Conservation (phyloP, 768 basidiomycete species). For the Strobilomyces echinocephalus region DNA sequence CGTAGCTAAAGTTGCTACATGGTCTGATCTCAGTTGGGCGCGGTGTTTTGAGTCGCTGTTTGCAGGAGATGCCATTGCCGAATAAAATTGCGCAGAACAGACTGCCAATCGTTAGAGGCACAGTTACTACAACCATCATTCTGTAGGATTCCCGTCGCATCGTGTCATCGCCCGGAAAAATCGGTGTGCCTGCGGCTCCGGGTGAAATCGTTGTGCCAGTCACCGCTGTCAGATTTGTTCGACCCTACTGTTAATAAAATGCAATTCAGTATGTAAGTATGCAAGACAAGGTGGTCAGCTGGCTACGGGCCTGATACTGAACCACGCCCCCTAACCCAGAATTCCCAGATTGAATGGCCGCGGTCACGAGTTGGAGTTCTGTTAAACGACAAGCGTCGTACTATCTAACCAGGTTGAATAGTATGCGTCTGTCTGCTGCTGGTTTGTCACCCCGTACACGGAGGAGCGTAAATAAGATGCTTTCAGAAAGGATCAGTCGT, state of each 20-base stretch:
- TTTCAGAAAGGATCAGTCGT: too few relatives aligned
- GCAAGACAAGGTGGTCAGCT: neutral
- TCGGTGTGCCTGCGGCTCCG: conserved; percentile 25
- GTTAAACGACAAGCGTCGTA: conserved; percentile 21
- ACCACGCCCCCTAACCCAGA: conserved; percentile 30
- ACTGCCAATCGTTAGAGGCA: conserved; percentile 4
- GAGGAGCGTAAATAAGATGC: conserved; percentile 26
- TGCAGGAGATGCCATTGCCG: conserved; percentile 28
- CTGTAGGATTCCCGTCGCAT: conserved; percentile 55
- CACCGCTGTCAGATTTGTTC: too few relatives aligned
- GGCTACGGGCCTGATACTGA: conserved; percentile 28
- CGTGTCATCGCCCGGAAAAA: conserved; percentile 27
- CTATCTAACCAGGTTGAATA: conserved; percentile 48
- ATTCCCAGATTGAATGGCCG: conserved; percentile 32
- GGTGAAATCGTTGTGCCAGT: too few relatives aligned
- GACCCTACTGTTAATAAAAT: too few relatives aligned
- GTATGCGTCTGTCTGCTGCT: conserved; percentile 55
- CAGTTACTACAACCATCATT: conserved; percentile 58
- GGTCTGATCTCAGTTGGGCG: conserved; percentile 16
- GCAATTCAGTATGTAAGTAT: too few relatives aligned
- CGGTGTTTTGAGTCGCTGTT: conserved; percentile 34
- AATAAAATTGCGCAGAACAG: conserved; percentile 5
- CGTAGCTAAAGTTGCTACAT: neutral
- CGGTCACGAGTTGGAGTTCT: conserved; percentile 3
- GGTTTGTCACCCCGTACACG: conserved; percentile 48